phyloP scores from a whole-genome alignment of 2,329 filamentous ascomycete species.

The Xylariaceae sp. region DNA sequence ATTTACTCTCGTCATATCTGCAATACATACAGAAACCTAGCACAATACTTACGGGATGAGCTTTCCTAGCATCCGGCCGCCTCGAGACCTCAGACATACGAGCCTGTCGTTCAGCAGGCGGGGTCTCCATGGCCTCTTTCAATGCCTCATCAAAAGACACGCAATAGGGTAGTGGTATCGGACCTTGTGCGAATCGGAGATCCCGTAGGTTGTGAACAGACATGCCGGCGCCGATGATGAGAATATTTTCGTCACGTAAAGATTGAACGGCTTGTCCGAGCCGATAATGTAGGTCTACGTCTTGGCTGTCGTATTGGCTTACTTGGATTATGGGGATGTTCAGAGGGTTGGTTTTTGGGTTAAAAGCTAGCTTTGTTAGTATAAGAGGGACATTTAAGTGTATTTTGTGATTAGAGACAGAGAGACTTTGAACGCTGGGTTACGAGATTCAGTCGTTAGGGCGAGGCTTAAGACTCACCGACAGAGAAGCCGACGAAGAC shows the following conservation, averaged over 20 bases:
- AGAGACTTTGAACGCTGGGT: too few relatives aligned
- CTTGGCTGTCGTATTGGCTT: slow-evolving; percentile 63
- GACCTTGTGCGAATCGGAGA: slow-evolving; percentile 43
- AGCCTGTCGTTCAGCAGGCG: slow-evolving; percentile 37
- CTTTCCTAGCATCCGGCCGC: slow-evolving; percentile 45
- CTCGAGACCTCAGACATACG: slow-evolving; percentile 39
- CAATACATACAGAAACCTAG: too few relatives aligned
- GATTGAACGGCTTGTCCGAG: slow-evolving; percentile 64
- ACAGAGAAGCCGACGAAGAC: slow-evolving; percentile 68
- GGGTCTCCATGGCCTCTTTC: slow-evolving; percentile 59
- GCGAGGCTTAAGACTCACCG: slow-evolving; percentile 21
- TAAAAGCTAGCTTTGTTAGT: slow-evolving; percentile 47
- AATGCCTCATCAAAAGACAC: slow-evolving; percentile 66
- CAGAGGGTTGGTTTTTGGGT: slow-evolving; percentile 59
- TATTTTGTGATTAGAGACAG: too few relatives aligned
- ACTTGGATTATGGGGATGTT: slow-evolving; percentile 70
- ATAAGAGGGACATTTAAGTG: too few relatives aligned
- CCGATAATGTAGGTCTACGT: slow-evolving; percentile 63
- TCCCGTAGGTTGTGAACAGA: slow-evolving; percentile 69
- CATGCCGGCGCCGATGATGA: slow-evolving; percentile 72
- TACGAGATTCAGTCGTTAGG: too few relatives aligned
- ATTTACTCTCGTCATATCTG: neutral
- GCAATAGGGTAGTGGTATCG: slow-evolving; percentile 52
- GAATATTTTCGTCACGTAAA: slow-evolving; percentile 65
- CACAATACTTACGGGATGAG: slow-evolving; percentile 38